Percentiles rank a stretch among this genome's conserved stretches.
Evolutionary conservation across 345 rosid genomes (phyloP).

Genomic region (Iberis pinnata): DNA sequence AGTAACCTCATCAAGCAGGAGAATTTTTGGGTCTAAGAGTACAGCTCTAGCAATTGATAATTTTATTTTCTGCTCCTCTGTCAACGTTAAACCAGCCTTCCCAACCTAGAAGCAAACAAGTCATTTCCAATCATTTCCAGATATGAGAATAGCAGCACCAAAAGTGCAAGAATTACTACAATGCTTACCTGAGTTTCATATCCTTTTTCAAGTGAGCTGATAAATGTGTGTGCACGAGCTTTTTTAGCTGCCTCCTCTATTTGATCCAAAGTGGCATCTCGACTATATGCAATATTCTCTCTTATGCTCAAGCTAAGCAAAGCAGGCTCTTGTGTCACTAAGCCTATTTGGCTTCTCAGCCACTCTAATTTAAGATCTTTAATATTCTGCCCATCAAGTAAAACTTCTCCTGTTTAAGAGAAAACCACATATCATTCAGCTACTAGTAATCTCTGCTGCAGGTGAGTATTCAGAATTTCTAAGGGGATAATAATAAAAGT

Average conservation of each 20-base stretch:
- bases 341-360: constrained; percentile 94
- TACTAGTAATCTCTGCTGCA: constrained; percentile 15
- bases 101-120: constrained; percentile 57
- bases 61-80: constrained; percentile 92
- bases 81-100: constrained; percentile 73
- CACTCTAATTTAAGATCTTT: constrained; percentile 83
- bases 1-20: constrained; percentile 95
- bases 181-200: constrained; percentile 78
- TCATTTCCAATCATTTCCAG: constrained; percentile 12
- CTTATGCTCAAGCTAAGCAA: constrained; percentile 79
- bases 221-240: constrained; percentile 93
- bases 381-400: constrained; percentile 93
- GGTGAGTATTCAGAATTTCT: constrained; percentile 18
- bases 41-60: constrained; percentile 98
- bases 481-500: neutral
- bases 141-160: constrained; percentile 7
- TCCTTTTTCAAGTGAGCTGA: constrained; percentile 86
- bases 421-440: constrained; percentile 18
- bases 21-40: constrained; percentile 78
- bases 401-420: constrained; percentile 83
- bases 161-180: constrained; percentile 8
- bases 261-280: constrained; percentile 77
- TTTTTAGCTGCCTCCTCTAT: constrained; percentile 97
- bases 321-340: constrained; percentile 99
- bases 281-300: constrained; percentile 90